Conservation (phyloP, 345 rosid species). For the Theobroma cacao region DNA sequence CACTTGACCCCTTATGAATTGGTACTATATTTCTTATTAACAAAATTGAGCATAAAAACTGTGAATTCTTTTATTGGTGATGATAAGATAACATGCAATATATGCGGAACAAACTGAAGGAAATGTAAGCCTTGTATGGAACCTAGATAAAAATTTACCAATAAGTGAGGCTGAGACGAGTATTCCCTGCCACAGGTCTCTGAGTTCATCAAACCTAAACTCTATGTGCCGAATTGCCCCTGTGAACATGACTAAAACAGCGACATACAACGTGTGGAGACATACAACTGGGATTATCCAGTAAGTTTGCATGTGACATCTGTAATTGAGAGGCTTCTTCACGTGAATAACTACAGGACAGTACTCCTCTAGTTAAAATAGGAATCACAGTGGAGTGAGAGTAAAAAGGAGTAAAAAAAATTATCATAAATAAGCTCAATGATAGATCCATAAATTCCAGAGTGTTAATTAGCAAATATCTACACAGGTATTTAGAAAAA, state of each 20-base stretch:
- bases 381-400: background rate
- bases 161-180: slow-evolving; percentile 62
- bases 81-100: background rate
- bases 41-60: background rate
- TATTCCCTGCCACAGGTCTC: slow-evolving; percentile 83
- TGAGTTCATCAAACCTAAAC: slow-evolving; percentile 83
- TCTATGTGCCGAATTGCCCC: slow-evolving; percentile 70
- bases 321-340: slow-evolving; percentile 51
- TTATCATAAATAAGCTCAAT: background rate
- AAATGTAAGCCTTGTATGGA: background rate
- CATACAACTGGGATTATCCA: slow-evolving; percentile 59
- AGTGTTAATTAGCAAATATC: background rate
- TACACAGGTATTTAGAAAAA: background rate
- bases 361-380: slow-evolving; percentile 26
- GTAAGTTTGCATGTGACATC: slow-evolving; percentile 57
- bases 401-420: background rate
- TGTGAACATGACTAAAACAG: slow-evolving; percentile 57
- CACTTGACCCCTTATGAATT: background rate
- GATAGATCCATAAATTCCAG: background rate
- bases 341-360: slow-evolving; percentile 51
- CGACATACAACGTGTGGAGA: slow-evolving; percentile 57
- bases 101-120: background rate
- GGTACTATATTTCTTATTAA: background rate
- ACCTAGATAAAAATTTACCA: slow-evolving; percentile 36
- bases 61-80: background rate